These are phyloP conservation scores for Marchantia polymorpha DNA, from an alignment of 225 moss, liverwort and hornwort species.

Conservation along the genomic window DNA sequence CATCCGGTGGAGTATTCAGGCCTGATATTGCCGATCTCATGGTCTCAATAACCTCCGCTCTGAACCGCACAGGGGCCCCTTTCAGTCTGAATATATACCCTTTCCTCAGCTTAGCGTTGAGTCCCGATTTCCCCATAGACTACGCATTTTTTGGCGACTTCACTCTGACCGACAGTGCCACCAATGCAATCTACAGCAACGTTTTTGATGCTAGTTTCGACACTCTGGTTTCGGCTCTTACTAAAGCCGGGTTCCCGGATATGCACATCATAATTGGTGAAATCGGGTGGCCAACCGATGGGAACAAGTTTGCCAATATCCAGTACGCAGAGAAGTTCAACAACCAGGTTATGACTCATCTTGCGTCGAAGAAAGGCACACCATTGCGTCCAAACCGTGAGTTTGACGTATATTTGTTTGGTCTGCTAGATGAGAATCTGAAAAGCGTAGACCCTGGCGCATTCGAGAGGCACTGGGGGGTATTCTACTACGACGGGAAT, in stretches of 20 bases:
- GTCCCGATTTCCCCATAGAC: constrained; percentile 56
- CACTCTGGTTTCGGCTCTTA: constrained; percentile 64
- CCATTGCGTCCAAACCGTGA: constrained; percentile 57
- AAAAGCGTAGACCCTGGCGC: constrained; percentile 66
- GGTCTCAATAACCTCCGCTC: constrained; percentile 44
- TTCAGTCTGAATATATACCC: constrained; percentile 86
- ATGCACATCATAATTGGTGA: constrained; percentile 81
- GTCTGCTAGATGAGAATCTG: constrained; percentile 74
- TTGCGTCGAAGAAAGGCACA: constrained; percentile 53
- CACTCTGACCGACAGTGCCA: constrained; percentile 35
- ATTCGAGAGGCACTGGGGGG: constrained; percentile 86
- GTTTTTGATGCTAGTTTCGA: constrained; percentile 92
- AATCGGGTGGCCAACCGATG: constrained; percentile 97
- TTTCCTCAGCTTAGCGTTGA: constrained; percentile 66
- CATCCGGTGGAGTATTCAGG: constrained; percentile 60
- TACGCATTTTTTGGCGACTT: constrained; percentile 64
- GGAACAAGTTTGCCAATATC: constrained; percentile 48
- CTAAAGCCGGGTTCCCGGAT: constrained; percentile 47
- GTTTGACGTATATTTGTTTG: constrained; percentile 62
- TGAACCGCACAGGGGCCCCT: constrained; percentile 60
- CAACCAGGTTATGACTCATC: constrained; percentile 58
- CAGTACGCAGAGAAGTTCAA: constrained; percentile 61
- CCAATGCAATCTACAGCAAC: constrained; percentile 46
- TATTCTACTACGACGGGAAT: constrained; percentile 71
- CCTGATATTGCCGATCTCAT: constrained; percentile 57